Evolutionary conservation across 2,329 filamentous ascomycete genomes (phyloP).

Genomic region (Xylaria digitata): DNA sequence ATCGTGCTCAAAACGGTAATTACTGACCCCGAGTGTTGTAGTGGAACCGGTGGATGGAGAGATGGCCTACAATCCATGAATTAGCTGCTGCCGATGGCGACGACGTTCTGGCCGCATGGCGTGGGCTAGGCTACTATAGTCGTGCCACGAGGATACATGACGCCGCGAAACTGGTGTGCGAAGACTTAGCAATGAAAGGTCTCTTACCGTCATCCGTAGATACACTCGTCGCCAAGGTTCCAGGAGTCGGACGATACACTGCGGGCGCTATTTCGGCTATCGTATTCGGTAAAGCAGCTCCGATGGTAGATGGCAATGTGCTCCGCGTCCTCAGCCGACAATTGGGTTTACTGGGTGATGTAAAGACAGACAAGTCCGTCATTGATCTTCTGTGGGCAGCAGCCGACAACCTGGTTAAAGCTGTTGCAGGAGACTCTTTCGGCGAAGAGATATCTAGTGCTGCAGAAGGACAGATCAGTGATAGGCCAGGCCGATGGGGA

Average conservation of each 20-base stretch:
- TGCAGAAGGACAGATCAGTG: conserved; percentile 51
- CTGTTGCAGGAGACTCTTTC: conserved; percentile 57
- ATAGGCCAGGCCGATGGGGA: conserved; percentile 69
- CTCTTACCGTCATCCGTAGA: conserved; percentile 61
- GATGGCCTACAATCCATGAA: conserved; percentile 69
- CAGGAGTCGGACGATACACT: conserved; percentile 71
- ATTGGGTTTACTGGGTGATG: conserved; percentile 66
- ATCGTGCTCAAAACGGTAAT: too few relatives aligned
- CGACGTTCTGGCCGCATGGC: conserved; percentile 69
- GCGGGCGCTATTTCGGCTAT: conserved; percentile 72
- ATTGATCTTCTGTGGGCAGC: conserved; percentile 69
- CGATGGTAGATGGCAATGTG: conserved; percentile 74
- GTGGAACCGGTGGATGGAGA: conserved; percentile 70
- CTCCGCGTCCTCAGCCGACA: conserved; percentile 70
- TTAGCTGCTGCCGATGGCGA: conserved; percentile 65
- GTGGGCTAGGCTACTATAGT: conserved; percentile 72
- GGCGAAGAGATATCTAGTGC: conserved; percentile 33
- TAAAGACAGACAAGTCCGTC: conserved; percentile 65
- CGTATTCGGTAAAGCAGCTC: conserved; percentile 67
- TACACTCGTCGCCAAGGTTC: conserved; percentile 62
- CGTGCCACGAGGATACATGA: conserved; percentile 70
- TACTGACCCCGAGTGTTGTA: too few relatives aligned
- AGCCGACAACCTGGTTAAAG: conserved; percentile 65
- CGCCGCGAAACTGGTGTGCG: conserved; percentile 64
- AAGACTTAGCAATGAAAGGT: conserved; percentile 56